A percentile compares a stretch with the other conserved stretches of the same genome.
These are phyloP conservation scores for Adiantum capillusveneris DNA, from an alignment of 75 land plant genomes.

Conservation along the genomic window DNA sequence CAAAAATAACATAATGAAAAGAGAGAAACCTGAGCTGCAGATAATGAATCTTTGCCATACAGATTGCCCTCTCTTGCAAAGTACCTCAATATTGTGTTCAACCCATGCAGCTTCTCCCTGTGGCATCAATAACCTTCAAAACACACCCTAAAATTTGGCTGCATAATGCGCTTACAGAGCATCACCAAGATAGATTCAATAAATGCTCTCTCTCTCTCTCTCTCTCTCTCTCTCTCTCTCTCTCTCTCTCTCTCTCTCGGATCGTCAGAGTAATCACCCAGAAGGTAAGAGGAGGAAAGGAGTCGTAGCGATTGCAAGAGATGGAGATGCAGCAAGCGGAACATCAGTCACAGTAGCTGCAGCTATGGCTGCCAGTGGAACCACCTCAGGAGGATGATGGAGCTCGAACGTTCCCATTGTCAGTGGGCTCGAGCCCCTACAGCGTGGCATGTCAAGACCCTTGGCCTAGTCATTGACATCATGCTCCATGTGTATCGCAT, in stretches of 20 bases:
- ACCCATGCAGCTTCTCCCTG: slow-evolving; percentile 41
- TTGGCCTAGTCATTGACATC: too few relatives aligned
- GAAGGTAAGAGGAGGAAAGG: slow-evolving; percentile 31
- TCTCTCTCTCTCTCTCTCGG: neutral
- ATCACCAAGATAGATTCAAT: too few relatives aligned
- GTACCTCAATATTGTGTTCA: slow-evolving; percentile 35
- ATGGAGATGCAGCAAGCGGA: slow-evolving; percentile 15
- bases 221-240: too few relatives aligned
- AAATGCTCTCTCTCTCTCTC: too few relatives aligned
- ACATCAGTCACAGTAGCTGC: slow-evolving; percentile 44
- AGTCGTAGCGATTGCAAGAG: slow-evolving; percentile 32
- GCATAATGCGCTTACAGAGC: neutral
- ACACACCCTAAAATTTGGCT: neutral
- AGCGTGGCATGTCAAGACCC: too few relatives aligned
- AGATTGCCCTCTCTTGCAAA: slow-evolving; percentile 41
- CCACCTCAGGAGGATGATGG: slow-evolving; percentile 33
- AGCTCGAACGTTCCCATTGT: slow-evolving; percentile 4
- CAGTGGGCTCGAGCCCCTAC: too few relatives aligned
- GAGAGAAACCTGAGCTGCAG: slow-evolving; percentile 47
- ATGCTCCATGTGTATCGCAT: too few relatives aligned
- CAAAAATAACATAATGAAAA: too few relatives aligned
- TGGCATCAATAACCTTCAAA: neutral
- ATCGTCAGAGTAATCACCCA: slow-evolving; percentile 23
- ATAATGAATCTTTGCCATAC: slow-evolving; percentile 35
- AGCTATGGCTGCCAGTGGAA: slow-evolving; percentile 46